Evolutionary conservation across 179 eudicot genomes (phyloP).

Genomic region (Vitellaria paradoxa): DNA sequence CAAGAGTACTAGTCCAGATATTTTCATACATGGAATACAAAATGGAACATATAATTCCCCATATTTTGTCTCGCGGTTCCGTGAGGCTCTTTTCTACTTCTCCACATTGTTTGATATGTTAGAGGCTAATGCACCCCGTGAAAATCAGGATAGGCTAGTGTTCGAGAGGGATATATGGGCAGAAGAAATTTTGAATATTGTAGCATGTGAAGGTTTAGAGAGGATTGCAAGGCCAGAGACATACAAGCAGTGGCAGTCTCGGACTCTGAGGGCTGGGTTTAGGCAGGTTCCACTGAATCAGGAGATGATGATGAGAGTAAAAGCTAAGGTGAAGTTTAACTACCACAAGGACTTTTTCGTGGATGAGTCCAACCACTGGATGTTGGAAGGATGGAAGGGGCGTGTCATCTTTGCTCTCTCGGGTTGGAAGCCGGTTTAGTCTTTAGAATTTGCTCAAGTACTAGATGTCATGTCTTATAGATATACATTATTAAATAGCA

Average conservation of each 20-base stretch:
- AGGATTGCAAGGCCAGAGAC: constrained; percentile 56
- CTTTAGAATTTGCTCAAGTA: too few relatives aligned
- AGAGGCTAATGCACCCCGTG: constrained; percentile 36
- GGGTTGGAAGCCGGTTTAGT: constrained; percentile 33
- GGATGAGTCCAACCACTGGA: constrained; percentile 40
- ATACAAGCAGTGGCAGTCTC: constrained; percentile 51
- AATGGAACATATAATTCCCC: constrained; percentile 44
- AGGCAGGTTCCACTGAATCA: constrained; percentile 34
- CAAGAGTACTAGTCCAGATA: constrained; percentile 28
- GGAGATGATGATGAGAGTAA: constrained; percentile 31
- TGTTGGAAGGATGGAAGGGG: constrained; percentile 54
- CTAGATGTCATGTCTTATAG: too few relatives aligned
- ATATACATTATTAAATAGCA: too few relatives aligned
- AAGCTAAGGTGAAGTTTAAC: too few relatives aligned
- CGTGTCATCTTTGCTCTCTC: constrained; percentile 36
- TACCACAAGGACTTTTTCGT: constrained; percentile 39
- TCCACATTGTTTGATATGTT: constrained; percentile 35
- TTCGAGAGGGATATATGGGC: constrained; percentile 39
- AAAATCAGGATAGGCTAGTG: constrained; percentile 34
- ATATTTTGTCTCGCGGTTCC: constrained; percentile 37
- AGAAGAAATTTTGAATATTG: constrained; percentile 37
- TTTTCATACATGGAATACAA: constrained; percentile 33
- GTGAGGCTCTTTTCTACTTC: constrained; percentile 40
- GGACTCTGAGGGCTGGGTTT: constrained; percentile 37
- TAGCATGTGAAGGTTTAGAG: constrained; percentile 55